Evolutionary conservation across 768 basidiomycete genomes (phyloP).

Genomic region (Phlebiopsis flavidoalba): DNA sequence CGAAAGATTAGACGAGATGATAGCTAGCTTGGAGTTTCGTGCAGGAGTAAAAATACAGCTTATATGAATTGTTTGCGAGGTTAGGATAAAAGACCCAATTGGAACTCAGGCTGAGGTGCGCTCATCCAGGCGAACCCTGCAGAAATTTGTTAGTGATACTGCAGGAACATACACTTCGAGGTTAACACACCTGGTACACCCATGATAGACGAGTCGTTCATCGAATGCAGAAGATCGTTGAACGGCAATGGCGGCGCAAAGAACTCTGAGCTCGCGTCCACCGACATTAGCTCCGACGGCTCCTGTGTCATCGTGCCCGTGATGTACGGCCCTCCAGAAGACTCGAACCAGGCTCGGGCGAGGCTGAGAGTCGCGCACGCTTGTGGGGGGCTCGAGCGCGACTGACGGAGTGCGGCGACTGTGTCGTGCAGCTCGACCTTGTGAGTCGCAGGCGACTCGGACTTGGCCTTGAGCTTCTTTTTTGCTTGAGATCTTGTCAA

Average conservation of each 20-base stretch:
- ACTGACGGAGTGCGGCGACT: not conserved
- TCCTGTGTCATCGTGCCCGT: not conserved
- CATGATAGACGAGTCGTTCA: slow-evolving; percentile 45
- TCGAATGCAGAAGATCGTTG: slow-evolving; percentile 59
- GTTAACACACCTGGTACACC: slow-evolving; percentile 41
- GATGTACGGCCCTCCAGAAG: not conserved
- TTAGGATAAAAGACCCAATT: not conserved
- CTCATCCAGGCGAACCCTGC: slow-evolving; percentile 19
- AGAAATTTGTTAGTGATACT: not conserved
- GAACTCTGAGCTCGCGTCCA: slow-evolving; percentile 23
- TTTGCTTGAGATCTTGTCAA: slow-evolving; percentile 30
- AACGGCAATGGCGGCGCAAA: slow-evolving; percentile 53
- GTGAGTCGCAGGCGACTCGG: slow-evolving; percentile 6
- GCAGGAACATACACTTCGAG: no score
- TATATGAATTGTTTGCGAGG: not conserved
- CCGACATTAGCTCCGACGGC: not conserved
- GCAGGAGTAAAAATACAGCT: not conserved
- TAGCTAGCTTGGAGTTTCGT: not conserved
- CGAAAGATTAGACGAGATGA: not conserved
- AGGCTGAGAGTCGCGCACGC: not conserved
- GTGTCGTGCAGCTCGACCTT: slow-evolving; percentile 5
- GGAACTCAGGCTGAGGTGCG: not conserved
- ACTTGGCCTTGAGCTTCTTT: slow-evolving; percentile 7
- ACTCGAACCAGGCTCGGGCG: not conserved
- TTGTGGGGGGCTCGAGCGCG: not conserved